Conservation (phyloP, 495 filamentous ascomycete species). For the Podospora bellae-mahoneyi region DNA sequence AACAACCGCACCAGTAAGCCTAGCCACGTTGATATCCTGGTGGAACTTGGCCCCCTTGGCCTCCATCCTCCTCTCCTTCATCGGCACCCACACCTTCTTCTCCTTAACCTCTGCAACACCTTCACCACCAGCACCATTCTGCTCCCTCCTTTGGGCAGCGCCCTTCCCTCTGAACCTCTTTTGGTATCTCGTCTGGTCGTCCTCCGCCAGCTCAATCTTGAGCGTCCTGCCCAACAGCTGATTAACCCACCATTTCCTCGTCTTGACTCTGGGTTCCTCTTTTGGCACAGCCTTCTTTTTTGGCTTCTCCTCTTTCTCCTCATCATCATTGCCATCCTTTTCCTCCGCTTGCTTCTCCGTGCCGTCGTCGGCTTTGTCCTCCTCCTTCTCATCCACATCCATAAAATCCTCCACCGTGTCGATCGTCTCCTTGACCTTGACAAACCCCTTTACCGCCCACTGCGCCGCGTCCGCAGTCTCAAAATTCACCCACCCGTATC, state of each 20-base stretch:
- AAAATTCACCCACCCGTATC: slow-evolving; percentile 93
- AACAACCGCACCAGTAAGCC: slow-evolving; percentile 71
- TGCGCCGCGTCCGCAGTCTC: slow-evolving; percentile 68
- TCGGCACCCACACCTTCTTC: slow-evolving; percentile 30
- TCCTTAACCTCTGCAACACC: slow-evolving; percentile 25
- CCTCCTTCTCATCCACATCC: slow-evolving; percentile 48
- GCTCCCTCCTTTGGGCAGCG: slow-evolving; percentile 12
- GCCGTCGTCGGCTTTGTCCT: slow-evolving; percentile 40
- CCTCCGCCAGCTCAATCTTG: slow-evolving; percentile 91
- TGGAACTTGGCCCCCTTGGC: slow-evolving; percentile 18
- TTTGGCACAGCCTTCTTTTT: slow-evolving; percentile 22
- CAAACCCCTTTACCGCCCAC: slow-evolving; percentile 77
- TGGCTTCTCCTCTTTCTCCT: slow-evolving; percentile 16
- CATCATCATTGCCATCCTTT: slow-evolving; percentile 14
- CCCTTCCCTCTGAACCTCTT: slow-evolving; percentile 81
- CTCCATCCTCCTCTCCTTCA: slow-evolving; percentile 13
- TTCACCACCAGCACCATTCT: slow-evolving; percentile 7
- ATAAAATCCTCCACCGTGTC: slow-evolving; percentile 56
- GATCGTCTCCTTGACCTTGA: slow-evolving; percentile 57
- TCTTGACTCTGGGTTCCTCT: slow-evolving; percentile 51
- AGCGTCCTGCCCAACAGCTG: slow-evolving; percentile 70
- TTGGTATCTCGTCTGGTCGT: slow-evolving; percentile 78
- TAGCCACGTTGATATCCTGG: slow-evolving; percentile 41
- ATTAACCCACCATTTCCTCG: slow-evolving; percentile 78
- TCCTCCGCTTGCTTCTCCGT: slow-evolving; percentile 7